These are phyloP conservation scores for Chytriomyces confervae DNA, from an alignment of 192 early-diverging fungal genomes.

Conservation along the genomic window DNA sequence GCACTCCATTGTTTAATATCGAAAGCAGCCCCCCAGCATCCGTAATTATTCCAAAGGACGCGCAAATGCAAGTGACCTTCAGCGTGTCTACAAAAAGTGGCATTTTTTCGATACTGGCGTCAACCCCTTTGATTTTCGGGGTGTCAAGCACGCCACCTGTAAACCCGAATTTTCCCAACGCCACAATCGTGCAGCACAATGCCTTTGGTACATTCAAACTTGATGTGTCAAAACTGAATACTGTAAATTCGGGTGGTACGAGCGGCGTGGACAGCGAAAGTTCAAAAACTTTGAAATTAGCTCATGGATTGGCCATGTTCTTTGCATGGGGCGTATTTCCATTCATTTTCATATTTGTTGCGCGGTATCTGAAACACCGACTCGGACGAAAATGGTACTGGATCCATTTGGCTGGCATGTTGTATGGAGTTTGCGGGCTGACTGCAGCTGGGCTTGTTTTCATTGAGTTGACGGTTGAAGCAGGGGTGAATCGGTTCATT, in stretches of 20 bases:
- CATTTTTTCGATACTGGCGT: neutral
- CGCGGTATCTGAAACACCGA: slow-evolving; percentile 46
- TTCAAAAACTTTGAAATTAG: neutral
- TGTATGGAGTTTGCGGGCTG: slow-evolving; percentile 10
- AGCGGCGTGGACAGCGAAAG: neutral
- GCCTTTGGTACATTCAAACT: slow-evolving; percentile 5
- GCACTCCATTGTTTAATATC: neutral
- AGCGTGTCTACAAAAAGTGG: neutral
- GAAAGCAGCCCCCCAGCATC: neutral
- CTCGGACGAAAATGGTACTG: slow-evolving; percentile 54
- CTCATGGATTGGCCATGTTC: slow-evolving; percentile 54
- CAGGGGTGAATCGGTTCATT: slow-evolving; percentile 6
- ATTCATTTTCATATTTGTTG: slow-evolving; percentile 36
- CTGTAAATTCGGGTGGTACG: neutral
- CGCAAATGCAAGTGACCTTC: slow-evolving; percentile 7
- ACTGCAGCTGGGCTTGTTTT: slow-evolving; percentile 25
- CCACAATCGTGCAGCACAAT: slow-evolving; percentile 23
- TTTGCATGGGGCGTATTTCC: slow-evolving; percentile 52
- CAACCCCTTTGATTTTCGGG: slow-evolving; percentile 20
- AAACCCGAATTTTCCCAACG: slow-evolving; percentile 19
- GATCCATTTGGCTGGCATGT: slow-evolving; percentile 45
- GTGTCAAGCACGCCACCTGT: neutral
- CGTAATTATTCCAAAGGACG: neutral
- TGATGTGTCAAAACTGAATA: slow-evolving; percentile 2
- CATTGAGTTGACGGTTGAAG: slow-evolving; percentile 27